These are phyloP conservation scores for Acarospora socialis DNA, from an alignment of 2,329 filamentous ascomycete genomes.

Conservation along the genomic window DNA sequence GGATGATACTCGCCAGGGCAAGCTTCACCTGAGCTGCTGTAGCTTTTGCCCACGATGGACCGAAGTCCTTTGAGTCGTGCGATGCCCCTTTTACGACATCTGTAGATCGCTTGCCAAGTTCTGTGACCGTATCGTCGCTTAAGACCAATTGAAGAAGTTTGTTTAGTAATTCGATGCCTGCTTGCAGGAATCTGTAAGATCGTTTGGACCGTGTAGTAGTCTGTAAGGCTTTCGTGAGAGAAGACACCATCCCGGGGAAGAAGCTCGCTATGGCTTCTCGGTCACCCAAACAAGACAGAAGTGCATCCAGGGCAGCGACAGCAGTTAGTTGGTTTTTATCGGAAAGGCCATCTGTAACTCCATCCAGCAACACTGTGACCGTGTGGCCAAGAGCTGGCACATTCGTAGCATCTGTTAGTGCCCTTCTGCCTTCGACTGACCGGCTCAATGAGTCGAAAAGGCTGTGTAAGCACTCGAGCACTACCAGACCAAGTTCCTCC, in stretches of 20 bases:
- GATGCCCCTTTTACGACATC: slow-evolving; percentile 23
- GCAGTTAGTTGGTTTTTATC: slow-evolving; percentile 58
- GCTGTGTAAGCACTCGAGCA: slow-evolving; percentile 53
- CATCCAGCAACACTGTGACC: slow-evolving; percentile 66
- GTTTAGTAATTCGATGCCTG: slow-evolving; percentile 45
- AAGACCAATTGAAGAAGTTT: slow-evolving; percentile 31
- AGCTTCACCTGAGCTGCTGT: slow-evolving; percentile 71
- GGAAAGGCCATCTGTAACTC: slow-evolving; percentile 49
- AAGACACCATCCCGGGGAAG: slow-evolving; percentile 74
- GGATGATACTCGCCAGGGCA: slow-evolving; percentile 63
- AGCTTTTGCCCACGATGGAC: slow-evolving; percentile 66
- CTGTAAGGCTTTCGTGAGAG: slow-evolving; percentile 60
- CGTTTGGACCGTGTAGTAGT: slow-evolving; percentile 48
- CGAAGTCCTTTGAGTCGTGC: slow-evolving; percentile 25
- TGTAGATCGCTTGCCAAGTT: slow-evolving; percentile 1
- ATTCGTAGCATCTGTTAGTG: slow-evolving; percentile 40
- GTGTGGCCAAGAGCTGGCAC: slow-evolving; percentile 71
- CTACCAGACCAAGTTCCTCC: slow-evolving; percentile 62
- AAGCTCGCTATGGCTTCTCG: slow-evolving; percentile 54
- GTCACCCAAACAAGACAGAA: slow-evolving; percentile 53
- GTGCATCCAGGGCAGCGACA: slow-evolving; percentile 45
- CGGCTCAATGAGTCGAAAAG: slow-evolving; percentile 47
- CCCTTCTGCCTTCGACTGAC: slow-evolving; percentile 30
- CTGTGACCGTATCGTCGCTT: slow-evolving; percentile 26
- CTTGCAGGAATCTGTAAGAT: slow-evolving; percentile 49